Evolutionary conservation across 768 basidiomycete species (phyloP), one percentile per base, ranked within the genome.

Genomic region (Suillus bovinus): DNA sequence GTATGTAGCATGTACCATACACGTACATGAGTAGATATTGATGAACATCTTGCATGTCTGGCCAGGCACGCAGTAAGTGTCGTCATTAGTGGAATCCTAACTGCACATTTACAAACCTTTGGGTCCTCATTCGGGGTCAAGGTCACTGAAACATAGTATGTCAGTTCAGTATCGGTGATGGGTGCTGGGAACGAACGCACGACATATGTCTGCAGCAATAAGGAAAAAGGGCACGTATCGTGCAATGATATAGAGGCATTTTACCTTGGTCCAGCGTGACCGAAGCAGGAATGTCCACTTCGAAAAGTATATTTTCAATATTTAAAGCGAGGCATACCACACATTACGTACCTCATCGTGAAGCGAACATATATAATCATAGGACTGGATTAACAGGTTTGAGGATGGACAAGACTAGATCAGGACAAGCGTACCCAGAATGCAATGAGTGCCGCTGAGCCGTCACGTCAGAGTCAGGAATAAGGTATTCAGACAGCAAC

Each of bases 231-330:
- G 49, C 5, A 20, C 7, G 20, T 50, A 50, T 50, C 49, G 27
- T 29, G 27, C 49, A 50, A 3, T 17, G 17, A 50, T 31, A 11
- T 50, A 50, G 27, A 50, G 49, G 29, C 8, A 27, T 50, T 50
- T 50, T 8, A 50, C 49, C 4, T 17, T 50, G 49, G 49, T 17
- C 27, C 27, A 50, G 9, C 49, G 49, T 27, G 49, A 50, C 27
- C 8, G 27, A 29, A 50, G 16, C 16, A 50, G 49, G 49, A 29
- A 50, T 50, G 49, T 50, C 49, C 49, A 50, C 49, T 50, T 50
- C 0, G 29, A 29, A 27, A 0, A 50, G 16, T 17, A 9, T 29
- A 9, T 50, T 9, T 27, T 50, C 17, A 50, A 29, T 50, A 50
- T 29, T 4, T 5, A 29, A 29, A 50, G 27, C 14, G 9, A 29